Evolutionary conservation across 2,329 filamentous ascomycete species (phyloP).

Genomic region (Polytolypa hystricis): DNA sequence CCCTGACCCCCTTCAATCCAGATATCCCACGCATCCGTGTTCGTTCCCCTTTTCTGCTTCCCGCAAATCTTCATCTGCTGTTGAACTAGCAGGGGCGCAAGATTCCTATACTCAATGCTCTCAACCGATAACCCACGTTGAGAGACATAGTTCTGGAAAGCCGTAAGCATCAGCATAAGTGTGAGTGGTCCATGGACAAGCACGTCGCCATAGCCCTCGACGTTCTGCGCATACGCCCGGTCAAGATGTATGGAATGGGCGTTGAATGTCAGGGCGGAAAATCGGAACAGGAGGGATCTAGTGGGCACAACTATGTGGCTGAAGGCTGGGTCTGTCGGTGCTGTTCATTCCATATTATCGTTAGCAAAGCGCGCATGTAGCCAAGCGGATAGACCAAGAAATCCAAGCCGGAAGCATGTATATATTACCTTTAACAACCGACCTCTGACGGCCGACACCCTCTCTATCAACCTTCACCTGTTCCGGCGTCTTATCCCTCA

Average conservation of each 20-base stretch:
- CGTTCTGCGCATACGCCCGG: slow-evolving; percentile 52
- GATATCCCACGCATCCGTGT: slow-evolving; percentile 43
- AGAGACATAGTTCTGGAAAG: slow-evolving; percentile 47
- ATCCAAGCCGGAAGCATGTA: slow-evolving; percentile 1
- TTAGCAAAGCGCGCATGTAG: not conserved
- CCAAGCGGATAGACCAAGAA: not conserved
- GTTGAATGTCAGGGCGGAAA: slow-evolving; percentile 85
- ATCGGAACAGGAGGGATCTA: slow-evolving; percentile 68
- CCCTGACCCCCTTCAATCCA: slow-evolving; percentile 55
- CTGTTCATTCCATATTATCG: slow-evolving; percentile 19
- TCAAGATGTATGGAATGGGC: slow-evolving; percentile 86
- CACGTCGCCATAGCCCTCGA: slow-evolving; percentile 64
- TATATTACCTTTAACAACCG: slow-evolving; percentile 27
- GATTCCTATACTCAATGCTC: slow-evolving; percentile 65
- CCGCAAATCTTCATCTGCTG: slow-evolving; percentile 62
- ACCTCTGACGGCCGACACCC: slow-evolving; percentile 15
- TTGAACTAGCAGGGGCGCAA: slow-evolving; percentile 66
- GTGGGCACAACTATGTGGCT: slow-evolving; percentile 54
- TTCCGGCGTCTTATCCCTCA: slow-evolving; percentile 40
- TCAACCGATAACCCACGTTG: slow-evolving; percentile 32
- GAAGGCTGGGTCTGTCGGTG: slow-evolving; percentile 43
- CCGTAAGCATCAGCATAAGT: slow-evolving; percentile 62
- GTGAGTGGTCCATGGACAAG: slow-evolving; percentile 82
- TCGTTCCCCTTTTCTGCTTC: slow-evolving; percentile 36
- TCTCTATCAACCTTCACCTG: slow-evolving; percentile 19